Evolutionary conservation across 352 stramenopile species (phyloP), one percentile per base, ranked within the genome.

Genomic region (Pythium brassicae): DNA sequence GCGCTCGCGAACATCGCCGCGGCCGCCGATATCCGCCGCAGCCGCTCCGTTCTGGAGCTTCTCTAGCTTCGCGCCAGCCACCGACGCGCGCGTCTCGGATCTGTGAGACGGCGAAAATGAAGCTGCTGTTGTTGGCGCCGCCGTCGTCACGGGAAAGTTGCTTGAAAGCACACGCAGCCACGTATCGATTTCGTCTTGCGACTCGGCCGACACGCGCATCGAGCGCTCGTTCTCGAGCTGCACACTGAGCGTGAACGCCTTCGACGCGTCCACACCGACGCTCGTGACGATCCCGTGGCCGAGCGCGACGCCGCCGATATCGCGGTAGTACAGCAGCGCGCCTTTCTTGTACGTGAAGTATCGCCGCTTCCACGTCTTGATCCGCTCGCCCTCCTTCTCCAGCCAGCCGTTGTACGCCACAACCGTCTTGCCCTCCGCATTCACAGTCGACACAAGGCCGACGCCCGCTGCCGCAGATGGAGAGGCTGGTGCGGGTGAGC

Each of bases 291-390:
- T 70, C 2, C 81, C 78, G 43, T 92, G 74, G 17, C 81, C 81
- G 10, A 78, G 77, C 10, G 72, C 71, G n/a, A 73, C 73, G 15
- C 74, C 75, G 4, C 79, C 75, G 12, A 82, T 61, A 22, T 88
- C 78, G 37, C 62, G 80, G 48, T 83, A 92, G 55, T 89, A 92
- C 57, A 89, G 86, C 47, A 92, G 62, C 19, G 75, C 74, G 9
- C 74, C 74, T 20, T 84, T 84, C 49, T 85, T 83, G 52, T 88
- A 61, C 11, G 78, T 87, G 40, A 92, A 92, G 54, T 83, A 92
- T 3, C 80, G 72, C 19, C 58, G 62, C 60, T 89, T 92, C 83
- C 83, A 92, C 8, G 72, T 90, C 72, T 86, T 89, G 60, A 89
- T 86, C 2, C 65, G 68, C 32, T 81, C 74, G 0, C 83, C 80